Evolutionary conservation across 352 stramenopile genomes (phyloP).

Genomic region (Phytopythium litorale): DNA sequence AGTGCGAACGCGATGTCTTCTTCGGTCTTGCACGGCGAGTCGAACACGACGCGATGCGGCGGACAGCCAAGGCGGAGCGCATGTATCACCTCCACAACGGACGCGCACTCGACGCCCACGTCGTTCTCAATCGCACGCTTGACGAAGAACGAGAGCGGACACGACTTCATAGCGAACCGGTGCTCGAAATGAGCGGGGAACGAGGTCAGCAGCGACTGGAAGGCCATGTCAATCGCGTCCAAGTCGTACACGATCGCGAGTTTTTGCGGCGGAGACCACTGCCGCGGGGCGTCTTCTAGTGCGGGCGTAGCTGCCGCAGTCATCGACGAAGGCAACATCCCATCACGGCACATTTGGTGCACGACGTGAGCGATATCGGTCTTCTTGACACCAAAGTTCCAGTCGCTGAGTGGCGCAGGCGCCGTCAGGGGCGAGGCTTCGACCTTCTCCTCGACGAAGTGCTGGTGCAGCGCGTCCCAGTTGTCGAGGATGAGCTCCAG

Average conservation of each 20-base stretch:
- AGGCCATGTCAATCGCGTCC: conserved; percentile 82
- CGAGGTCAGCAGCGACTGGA: conserved; percentile 69
- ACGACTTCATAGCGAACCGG: conserved; percentile 88
- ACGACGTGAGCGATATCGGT: conserved; percentile 55
- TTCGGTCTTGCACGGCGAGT: conserved; percentile 91
- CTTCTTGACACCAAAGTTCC: conserved; percentile 76
- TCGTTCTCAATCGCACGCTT: conserved; percentile 73
- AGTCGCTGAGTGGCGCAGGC: conserved; percentile 58
- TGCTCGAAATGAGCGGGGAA: conserved; percentile 88
- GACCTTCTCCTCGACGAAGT: conserved; percentile 57
- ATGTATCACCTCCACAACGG: conserved; percentile 79
- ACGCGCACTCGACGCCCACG: conserved; percentile 79
- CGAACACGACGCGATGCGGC: conserved; percentile 86
- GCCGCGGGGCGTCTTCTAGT: neutral
- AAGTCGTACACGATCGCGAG: conserved; percentile 83
- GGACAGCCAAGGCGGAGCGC: conserved; percentile 65
- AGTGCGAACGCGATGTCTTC: conserved; percentile 87
- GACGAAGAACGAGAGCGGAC: conserved; percentile 85
- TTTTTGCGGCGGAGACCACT: conserved; percentile 28
- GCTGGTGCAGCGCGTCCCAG: conserved; percentile 57
- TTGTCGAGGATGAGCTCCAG: conserved; percentile 65
- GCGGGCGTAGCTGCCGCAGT: neutral
- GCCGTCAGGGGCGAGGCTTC: conserved; percentile 28
- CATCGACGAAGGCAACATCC: conserved; percentile 23
- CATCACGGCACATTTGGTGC: conserved; percentile 45